phyloP scores from a whole-genome alignment of 495 filamentous ascomycete genomes.

The Daldinia vernicosa region DNA sequence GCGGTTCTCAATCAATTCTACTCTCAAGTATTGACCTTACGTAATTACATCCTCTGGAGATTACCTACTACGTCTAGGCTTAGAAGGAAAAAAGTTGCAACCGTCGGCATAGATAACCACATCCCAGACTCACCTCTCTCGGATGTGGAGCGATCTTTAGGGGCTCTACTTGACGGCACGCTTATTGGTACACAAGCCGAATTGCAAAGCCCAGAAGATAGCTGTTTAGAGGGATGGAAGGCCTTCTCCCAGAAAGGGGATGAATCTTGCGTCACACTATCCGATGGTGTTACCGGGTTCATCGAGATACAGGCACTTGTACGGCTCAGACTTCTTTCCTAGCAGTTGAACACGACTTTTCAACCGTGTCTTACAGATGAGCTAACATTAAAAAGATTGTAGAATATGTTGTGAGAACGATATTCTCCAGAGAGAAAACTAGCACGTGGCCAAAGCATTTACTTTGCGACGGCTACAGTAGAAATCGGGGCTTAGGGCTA shows the following conservation, averaged over 20 bases:
- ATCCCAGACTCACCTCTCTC: constrained; percentile 31
- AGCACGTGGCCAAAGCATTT: constrained; percentile 72
- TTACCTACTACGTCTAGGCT: constrained; percentile 57
- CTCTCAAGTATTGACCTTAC: constrained; percentile 69
- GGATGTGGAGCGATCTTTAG: constrained; percentile 56
- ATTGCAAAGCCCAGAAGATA: constrained; percentile 48
- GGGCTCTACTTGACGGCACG: constrained; percentile 70
- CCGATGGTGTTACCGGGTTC: constrained; percentile 53
- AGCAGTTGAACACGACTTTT: constrained; percentile 7
- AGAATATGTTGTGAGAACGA: constrained; percentile 79
- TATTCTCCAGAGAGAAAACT: constrained; percentile 69
- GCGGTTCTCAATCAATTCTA: constrained; percentile 82
- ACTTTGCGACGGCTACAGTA: constrained; percentile 78
- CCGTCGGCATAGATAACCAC: constrained; percentile 49
- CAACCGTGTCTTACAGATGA: constrained; percentile 21
- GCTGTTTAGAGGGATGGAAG: constrained; percentile 65
- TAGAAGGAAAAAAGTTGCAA: constrained; percentile 56
- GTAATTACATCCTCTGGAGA: constrained; percentile 71
- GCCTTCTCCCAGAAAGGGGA: constrained; percentile 71
- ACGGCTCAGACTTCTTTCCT: constrained; percentile 23
- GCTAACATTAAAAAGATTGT: constrained; percentile 68
- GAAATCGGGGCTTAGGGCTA: constrained; percentile 55
- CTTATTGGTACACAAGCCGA: constrained; percentile 65
- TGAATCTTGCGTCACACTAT: constrained; percentile 60
- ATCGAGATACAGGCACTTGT: constrained; percentile 50